These are phyloP conservation scores for Tricladium varicosporioides DNA, from an alignment of 2,329 filamentous ascomycete species.

Conservation along the genomic window DNA sequence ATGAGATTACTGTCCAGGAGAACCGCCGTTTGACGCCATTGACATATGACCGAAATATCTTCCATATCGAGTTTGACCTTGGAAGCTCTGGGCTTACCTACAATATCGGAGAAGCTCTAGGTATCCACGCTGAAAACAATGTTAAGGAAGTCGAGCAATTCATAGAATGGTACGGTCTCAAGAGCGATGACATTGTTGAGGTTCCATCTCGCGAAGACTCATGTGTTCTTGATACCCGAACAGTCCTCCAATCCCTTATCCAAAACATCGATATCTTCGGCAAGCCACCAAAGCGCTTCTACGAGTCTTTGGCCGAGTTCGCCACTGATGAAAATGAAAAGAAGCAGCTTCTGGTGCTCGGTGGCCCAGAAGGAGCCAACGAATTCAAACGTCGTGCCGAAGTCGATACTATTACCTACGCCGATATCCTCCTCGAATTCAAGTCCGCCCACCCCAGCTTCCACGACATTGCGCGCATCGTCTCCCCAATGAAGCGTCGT, in stretches of 20 bases:
- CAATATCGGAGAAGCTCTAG: slow-evolving; percentile 94
- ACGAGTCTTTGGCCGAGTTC: slow-evolving; percentile 85
- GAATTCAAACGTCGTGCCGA: slow-evolving; percentile 93
- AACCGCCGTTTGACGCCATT: slow-evolving; percentile 86
- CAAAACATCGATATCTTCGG: slow-evolving; percentile 98
- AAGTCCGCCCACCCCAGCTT: slow-evolving; percentile 83
- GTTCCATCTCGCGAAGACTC: slow-evolving; percentile 81
- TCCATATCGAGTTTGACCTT: slow-evolving; percentile 99
- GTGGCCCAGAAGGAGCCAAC: slow-evolving; percentile 72
- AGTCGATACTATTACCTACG: slow-evolving; percentile 87
- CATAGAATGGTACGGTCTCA: slow-evolving; percentile 84
- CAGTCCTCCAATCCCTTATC: slow-evolving; percentile 84
- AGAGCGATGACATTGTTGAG: slow-evolving; percentile 82
- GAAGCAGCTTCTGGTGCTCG: slow-evolving; percentile 74
- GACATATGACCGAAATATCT: slow-evolving; percentile 96
- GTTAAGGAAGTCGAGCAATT: slow-evolving; percentile 75
- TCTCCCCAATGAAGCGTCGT: slow-evolving; percentile 88
- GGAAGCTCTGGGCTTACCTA: slow-evolving; percentile 89
- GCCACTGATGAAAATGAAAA: slow-evolving; percentile 80
- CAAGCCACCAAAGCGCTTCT: slow-evolving; percentile 96
- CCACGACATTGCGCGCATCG: slow-evolving; percentile 83
- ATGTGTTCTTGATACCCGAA: slow-evolving; percentile 76
- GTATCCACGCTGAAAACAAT: slow-evolving; percentile 95
- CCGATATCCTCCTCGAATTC: slow-evolving; percentile 88
- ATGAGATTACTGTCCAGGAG: slow-evolving; percentile 87